Evolutionary conservation across 1,139 yeast species (phyloP), one percentile per base, ranked within the genome.

Genomic region (Diutina catenulata): DNA sequence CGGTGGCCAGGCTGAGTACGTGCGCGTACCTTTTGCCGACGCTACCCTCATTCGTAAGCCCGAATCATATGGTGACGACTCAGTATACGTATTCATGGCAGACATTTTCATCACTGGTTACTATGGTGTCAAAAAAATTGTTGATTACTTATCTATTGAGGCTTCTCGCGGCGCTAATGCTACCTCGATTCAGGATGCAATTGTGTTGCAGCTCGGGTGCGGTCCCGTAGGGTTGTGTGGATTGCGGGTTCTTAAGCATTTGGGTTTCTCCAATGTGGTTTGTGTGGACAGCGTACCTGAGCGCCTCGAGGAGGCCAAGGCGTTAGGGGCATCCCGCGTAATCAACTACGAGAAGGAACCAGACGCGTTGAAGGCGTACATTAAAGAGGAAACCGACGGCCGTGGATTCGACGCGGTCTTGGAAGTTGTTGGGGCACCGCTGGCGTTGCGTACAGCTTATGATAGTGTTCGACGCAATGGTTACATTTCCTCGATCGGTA

Each of bases 161-260:
- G 43, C 66, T 23, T 24, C 35, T 9, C 24, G 7, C 1, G 35
- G 35, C 2, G 35, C 35, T 4, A 18, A 20, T 7, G 35, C 35
- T 13, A 21, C 23, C 2, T n/a, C 16, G n/a, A 21, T 31, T 5
- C 51, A 55, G 37, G 64, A 68, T 28, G 50, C 64, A 22, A 53
- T 64, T 4, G 53, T 74, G 3, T 55, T 74, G 31, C 80, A 74
- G 44, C 49, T 76, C 4, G 83, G 83, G 1, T 70, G 76, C 14
- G 83, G 83, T 1, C 83, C 83, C 0, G 83, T 76, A 2, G 80
- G 80, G 0, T 58, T 74, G 19, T 74, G 80, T 57, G 74, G 74
- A 0, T 57, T 74, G 37, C 55, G 64, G 21, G 58, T 70, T 0
- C 63, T 75, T 37, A 64, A 60, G 39, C 56, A 66, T 40, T 57